A percentile compares a stretch with the other conserved stretches of the same genome.
Conservation (phyloP, 1,284 basidiomycete species). For the Phlebopus sp. region DNA sequence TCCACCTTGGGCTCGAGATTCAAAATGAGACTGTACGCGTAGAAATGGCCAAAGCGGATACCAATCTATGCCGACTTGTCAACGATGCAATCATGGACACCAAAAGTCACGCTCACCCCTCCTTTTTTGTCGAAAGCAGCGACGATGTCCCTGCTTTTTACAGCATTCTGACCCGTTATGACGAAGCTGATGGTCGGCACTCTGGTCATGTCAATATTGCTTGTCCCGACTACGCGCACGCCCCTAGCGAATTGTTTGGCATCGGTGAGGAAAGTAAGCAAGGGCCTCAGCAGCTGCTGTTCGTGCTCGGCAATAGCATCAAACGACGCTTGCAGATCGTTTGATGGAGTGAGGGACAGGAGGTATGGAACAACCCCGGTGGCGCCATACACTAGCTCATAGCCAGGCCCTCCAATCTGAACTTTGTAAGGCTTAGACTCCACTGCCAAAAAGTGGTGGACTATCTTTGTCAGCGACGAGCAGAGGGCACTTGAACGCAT, state of each 20-base stretch:
- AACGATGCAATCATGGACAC: slow-evolving; percentile 1
- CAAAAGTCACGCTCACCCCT: slow-evolving; percentile 45
- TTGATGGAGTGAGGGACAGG: slow-evolving; percentile 50
- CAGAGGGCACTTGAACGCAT: slow-evolving; percentile 45
- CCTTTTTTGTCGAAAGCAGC: slow-evolving; percentile 56
- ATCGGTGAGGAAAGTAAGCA: slow-evolving; percentile 42
- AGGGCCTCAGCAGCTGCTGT: slow-evolving; percentile 37
- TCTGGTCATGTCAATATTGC: slow-evolving; percentile 37
- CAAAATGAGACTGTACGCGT: slow-evolving; percentile 66
- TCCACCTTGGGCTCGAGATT: slow-evolving; percentile 54
- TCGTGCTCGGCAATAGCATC: slow-evolving; percentile 47
- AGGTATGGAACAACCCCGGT: slow-evolving; percentile 67
- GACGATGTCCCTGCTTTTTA: slow-evolving; percentile 65
- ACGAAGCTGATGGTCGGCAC: slow-evolving; percentile 76
- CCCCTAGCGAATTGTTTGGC: slow-evolving; percentile 48
- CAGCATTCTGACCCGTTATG: slow-evolving; percentile 50
- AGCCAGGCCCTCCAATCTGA: slow-evolving; percentile 69
- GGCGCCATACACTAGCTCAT: slow-evolving; percentile 63
- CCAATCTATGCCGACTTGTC: slow-evolving; percentile 49
- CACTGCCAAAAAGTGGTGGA: slow-evolving; percentile 70
- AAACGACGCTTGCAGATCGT: slow-evolving; percentile 47
- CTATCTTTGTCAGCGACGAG: slow-evolving; percentile 52
- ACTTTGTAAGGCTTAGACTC: slow-evolving; percentile 56
- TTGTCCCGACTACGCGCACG: slow-evolving; percentile 68
- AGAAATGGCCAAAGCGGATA: slow-evolving; percentile 77